Evolutionary conservation across 495 filamentous ascomycete genomes (phyloP).

Genomic region (Oidiodendron maius): DNA sequence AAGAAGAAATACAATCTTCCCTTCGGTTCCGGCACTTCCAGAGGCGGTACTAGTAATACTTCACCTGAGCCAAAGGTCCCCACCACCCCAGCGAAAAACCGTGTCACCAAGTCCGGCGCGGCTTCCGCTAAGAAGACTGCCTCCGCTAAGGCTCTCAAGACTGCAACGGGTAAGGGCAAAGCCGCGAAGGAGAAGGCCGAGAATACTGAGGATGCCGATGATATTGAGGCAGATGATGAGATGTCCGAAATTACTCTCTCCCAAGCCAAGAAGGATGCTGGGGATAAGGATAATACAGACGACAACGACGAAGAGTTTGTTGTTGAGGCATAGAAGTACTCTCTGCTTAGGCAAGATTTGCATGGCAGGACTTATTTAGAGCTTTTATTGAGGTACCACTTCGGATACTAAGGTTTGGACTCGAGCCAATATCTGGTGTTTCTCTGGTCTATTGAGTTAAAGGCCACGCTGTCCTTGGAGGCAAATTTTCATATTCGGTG

Average conservation of each 20-base stretch:
- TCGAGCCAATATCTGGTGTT: not conserved
- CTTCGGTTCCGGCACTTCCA: conserved; percentile 12
- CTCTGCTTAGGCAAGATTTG: too few species aligned
- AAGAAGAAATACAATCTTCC: conserved; percentile 26
- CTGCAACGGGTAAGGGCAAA: not conserved
- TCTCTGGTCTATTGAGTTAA: not conserved
- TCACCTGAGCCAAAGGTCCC: not conserved
- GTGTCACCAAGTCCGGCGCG: conserved; percentile 5
- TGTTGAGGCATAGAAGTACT: too few species aligned
- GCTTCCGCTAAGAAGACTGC: conserved; percentile 5
- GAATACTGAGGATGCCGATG: not conserved
- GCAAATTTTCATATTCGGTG: not conserved
- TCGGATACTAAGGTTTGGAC: too few species aligned
- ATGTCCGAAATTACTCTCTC: not conserved
- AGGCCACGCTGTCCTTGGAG: not conserved
- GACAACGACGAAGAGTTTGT: conserved; percentile 1
- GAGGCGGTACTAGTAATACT: not conserved
- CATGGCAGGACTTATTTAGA: too few species aligned
- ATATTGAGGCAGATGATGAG: not conserved
- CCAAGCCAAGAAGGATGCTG: not conserved
- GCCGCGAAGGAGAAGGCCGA: conserved; percentile 7
- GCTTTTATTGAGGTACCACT: too few species aligned
- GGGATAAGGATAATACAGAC: not conserved
- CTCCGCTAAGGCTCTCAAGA: not conserved
- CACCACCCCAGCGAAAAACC: not conserved